These are phyloP conservation scores for Amanita jacksonii DNA, from an alignment of 768 basidiomycete genomes.

Conservation along the genomic window DNA sequence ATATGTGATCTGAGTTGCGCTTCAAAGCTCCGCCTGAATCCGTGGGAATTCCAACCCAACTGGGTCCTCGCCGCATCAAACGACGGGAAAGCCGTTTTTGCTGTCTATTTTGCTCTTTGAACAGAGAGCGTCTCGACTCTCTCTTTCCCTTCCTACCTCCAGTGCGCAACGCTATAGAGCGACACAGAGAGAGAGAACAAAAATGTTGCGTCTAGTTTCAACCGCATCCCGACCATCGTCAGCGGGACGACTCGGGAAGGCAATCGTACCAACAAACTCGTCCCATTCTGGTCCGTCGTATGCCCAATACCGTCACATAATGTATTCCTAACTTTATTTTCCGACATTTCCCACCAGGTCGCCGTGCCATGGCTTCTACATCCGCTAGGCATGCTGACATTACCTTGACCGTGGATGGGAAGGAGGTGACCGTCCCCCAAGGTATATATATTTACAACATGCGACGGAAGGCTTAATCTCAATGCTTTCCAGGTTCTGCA, in stretches of 20 bases:
- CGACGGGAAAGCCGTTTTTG: neutral
- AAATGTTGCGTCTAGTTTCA: constrained; percentile 65
- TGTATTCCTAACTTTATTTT: neutral
- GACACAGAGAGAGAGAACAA: neutral
- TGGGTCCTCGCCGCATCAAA: neutral
- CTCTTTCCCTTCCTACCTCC: neutral
- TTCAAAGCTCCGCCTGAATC: constrained; percentile 1
- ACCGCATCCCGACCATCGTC: constrained; percentile 49
- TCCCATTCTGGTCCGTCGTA: constrained; percentile 19
- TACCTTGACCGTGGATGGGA: constrained; percentile 92
- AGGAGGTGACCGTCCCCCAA: constrained; percentile 94
- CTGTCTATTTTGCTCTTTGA: neutral
- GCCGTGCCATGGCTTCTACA: constrained; percentile 56
- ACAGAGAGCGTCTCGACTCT: neutral
- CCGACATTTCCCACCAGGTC: constrained; percentile 28
- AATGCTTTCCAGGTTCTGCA: constrained; percentile 59
- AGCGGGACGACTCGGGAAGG: constrained; percentile 63
- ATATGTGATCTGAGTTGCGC: too few species aligned
- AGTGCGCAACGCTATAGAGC: neutral
- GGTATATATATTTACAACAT: constrained; percentile 35
- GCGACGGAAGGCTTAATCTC: neutral
- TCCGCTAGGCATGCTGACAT: constrained; percentile 66
- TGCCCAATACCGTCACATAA: constrained; percentile 4
- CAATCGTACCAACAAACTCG: constrained; percentile 32
- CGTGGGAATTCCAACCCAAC: neutral